Evolutionary conservation across 1,139 yeast species (phyloP), one percentile per base, ranked within the genome.

Genomic region (Schizosaccharomyces versatilis): DNA sequence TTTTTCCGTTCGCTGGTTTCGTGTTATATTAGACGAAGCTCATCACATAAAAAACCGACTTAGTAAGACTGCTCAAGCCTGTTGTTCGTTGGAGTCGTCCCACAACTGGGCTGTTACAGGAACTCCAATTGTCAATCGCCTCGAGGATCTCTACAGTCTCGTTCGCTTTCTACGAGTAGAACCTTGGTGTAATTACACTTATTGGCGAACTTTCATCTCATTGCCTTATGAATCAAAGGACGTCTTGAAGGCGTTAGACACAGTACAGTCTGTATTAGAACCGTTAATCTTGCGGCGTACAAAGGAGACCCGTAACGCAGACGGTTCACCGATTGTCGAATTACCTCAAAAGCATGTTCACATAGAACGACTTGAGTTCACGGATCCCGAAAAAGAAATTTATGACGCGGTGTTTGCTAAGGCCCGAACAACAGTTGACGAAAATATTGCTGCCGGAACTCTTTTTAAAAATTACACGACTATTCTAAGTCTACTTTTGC

Each of bases 101-200:
- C 72, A 94, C 54, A 78, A 78, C 60, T 90, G 98, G 98, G 74
- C 82, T 1, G 69, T 90, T 51, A 86, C 97, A 0, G 98, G 98
- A 12, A 90, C 98, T 0, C 97, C 98, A 0, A 84, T 90, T 53
- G 83, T 88, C 53, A 90, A 90, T 66, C 70, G 88, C 59, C 71
- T 90, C 7, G 95, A 90, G 65, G 98, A 90, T 66, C 68, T 90
- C 54, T 90, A 76, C 64, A 80, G 95, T 2, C 68, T 86, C 54
- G 77, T 86, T 15, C 80, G 79, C 62, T 90, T 81, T 62, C 69
- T 90, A 52, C 74, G 78, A 52, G 69, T 88, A 10, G 88, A 84
- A 61, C 97, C 97, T 0, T 90, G 97, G 97, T 74, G 80, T 54
- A 82, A 83, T 62, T 80, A 83, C 58, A 74, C 85, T 0, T 81